phyloP scores from a whole-genome alignment of 352 stramenopile species.

The Aphanomyces invadans region DNA sequence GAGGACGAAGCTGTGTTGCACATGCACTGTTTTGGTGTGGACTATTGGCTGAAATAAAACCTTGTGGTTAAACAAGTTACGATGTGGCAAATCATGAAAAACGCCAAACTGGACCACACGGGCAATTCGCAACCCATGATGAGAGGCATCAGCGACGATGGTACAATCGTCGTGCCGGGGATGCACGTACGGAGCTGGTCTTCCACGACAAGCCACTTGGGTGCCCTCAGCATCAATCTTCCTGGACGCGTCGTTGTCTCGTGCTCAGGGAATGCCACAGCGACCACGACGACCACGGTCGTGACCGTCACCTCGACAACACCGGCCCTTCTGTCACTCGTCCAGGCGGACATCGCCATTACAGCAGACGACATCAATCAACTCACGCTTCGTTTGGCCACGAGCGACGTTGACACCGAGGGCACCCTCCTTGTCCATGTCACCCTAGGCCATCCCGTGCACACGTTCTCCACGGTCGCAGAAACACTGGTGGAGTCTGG shows the following conservation, averaged over 20 bases:
- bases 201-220: not conserved
- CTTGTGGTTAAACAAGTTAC: too few relatives aligned
- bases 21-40: too few relatives aligned
- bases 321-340: not conserved
- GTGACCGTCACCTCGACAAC: not conserved
- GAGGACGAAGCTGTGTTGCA: too few relatives aligned
- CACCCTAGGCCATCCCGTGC: not conserved
- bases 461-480: not conserved
- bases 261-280: not conserved
- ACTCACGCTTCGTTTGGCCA: not conserved
- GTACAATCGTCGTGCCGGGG: not conserved
- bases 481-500: constrained; percentile 9
- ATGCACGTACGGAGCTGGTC: not conserved
- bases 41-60: too few relatives aligned
- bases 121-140: not conserved
- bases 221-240: not conserved
- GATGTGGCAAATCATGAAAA: too few relatives aligned
- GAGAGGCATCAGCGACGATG: not conserved
- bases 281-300: not conserved
- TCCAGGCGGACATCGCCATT: not conserved
- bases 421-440: constrained; percentile 7
- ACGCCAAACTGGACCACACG: not conserved
- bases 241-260: not conserved
- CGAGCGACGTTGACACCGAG: not conserved
- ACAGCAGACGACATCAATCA: constrained; percentile 5